Conservation (phyloP, 164 flowering plant species). For the Tinospora cordifolia region DNA sequence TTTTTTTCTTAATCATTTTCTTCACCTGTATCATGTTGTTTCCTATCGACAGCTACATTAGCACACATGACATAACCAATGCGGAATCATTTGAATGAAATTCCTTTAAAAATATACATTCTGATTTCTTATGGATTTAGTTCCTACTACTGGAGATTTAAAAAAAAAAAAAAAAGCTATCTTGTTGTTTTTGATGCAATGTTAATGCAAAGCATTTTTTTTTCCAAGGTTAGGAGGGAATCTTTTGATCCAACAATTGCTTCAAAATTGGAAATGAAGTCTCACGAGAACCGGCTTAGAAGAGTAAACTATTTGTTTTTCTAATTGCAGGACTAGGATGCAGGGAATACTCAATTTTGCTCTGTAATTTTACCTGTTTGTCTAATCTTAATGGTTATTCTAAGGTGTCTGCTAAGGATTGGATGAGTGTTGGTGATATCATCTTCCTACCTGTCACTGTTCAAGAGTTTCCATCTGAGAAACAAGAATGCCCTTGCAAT, state of each 20-base stretch:
- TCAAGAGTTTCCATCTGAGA: slow-evolving; percentile 30
- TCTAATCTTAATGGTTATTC: slow-evolving; percentile 7
- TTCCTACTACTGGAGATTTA: background rate
- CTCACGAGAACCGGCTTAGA: slow-evolving; percentile 29
- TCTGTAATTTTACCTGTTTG: background rate
- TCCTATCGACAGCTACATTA: background rate
- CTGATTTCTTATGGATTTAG: background rate
- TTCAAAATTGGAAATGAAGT: slow-evolving; percentile 15
- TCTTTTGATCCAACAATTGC: slow-evolving; percentile 11
- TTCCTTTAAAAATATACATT: background rate
- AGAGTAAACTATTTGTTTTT: slow-evolving; percentile 39
- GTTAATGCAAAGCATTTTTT: background rate
- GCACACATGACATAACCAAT: no score
- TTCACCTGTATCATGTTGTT: background rate
- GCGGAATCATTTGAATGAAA: background rate
- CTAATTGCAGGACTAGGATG: background rate
- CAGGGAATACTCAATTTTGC: background rate
- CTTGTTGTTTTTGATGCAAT: background rate
- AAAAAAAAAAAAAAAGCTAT: background rate
- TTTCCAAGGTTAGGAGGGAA: slow-evolving; percentile 79
- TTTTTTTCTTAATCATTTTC: background rate
- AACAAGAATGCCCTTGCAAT: slow-evolving; percentile 28
- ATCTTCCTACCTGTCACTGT: slow-evolving; percentile 69
- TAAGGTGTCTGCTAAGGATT: slow-evolving; percentile 80
- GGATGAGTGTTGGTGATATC: slow-evolving; percentile 56